phyloP scores from a whole-genome alignment of 345 rosid species.

The Bruguiera parviflora region DNA sequence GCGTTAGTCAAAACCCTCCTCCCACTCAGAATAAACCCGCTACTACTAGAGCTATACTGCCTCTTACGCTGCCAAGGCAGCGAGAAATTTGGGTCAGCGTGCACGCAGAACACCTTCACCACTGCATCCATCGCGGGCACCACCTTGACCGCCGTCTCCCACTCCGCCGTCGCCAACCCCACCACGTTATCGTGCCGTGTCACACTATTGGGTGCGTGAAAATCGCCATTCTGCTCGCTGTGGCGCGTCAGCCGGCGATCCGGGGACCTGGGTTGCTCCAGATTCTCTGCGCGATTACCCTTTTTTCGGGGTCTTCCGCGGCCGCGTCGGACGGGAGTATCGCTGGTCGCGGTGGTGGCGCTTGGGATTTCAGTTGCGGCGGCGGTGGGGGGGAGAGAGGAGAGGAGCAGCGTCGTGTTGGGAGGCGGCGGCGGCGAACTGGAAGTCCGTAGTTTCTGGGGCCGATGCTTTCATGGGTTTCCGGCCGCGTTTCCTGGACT shows the following conservation, averaged over 20 bases:
- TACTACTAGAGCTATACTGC: slow-evolving; percentile 83
- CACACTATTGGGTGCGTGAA: slow-evolving; percentile 12
- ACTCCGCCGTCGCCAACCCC: slow-evolving; percentile 40
- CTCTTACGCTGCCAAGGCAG: slow-evolving; percentile 89
- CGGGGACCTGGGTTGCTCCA: slow-evolving; percentile 20
- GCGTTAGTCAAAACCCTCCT: slow-evolving; percentile 85
- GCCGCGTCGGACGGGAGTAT: slow-evolving; percentile 38
- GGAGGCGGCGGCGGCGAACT: slow-evolving; percentile 15
- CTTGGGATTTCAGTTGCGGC: slow-evolving; percentile 23
- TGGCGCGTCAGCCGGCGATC: slow-evolving; percentile 35
- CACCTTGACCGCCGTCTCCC: slow-evolving; percentile 70
- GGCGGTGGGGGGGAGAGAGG: slow-evolving; percentile 11
- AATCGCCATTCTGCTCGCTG: slow-evolving; percentile 40
- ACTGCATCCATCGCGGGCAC: slow-evolving; percentile 88
- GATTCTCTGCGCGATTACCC: slow-evolving; percentile 22
- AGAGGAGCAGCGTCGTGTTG: slow-evolving; percentile 15
- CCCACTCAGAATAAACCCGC: slow-evolving; percentile 73
- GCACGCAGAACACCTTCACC: slow-evolving; percentile 89
- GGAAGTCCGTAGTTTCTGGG: slow-evolving; percentile 36
- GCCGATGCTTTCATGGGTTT: slow-evolving; percentile 26
- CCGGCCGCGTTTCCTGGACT: slow-evolving; percentile 45
- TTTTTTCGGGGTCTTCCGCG: slow-evolving; percentile 49
- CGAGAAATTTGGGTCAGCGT: slow-evolving; percentile 88
- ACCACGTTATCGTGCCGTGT: slow-evolving; percentile 20
- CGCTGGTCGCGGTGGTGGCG: slow-evolving; percentile 15